Percentiles rank a stretch among this genome's conserved stretches.
These are phyloP conservation scores for Agastache rugosa DNA, from an alignment of 257 asterid species.

Conservation along the genomic window DNA sequence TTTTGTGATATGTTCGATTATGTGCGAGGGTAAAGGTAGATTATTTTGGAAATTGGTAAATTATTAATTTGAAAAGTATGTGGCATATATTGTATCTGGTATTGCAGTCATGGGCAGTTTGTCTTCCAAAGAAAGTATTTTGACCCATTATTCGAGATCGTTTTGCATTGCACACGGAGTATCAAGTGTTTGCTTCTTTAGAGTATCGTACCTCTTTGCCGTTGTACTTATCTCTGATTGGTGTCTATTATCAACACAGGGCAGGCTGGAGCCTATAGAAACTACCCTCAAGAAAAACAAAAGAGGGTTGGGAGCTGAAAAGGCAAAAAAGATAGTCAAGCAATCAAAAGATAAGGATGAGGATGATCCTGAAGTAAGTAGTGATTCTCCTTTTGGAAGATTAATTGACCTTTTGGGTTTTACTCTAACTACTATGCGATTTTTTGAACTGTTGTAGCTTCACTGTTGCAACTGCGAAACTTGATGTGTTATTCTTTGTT, in stretches of 20 bases:
- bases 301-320: constrained; percentile 91
- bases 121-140: not conserved
- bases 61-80: not conserved
- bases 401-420: constrained; percentile 1
- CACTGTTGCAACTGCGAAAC: not conserved
- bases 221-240: constrained; percentile 26
- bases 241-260: constrained; percentile 54
- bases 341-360: constrained; percentile 33
- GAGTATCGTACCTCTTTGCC: constrained; percentile 5
- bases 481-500: not conserved
- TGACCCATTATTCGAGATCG: not conserved
- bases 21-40: not conserved
- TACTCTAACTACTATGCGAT: constrained; percentile 8
- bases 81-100: not conserved
- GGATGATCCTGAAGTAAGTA: constrained; percentile 53
- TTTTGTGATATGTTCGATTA: not conserved
- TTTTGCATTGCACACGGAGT: not conserved
- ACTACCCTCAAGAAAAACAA: constrained; percentile 70
- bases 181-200: not conserved
- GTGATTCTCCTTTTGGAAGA: constrained; percentile 11
- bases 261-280: constrained; percentile 86
- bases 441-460: constrained; percentile 13
- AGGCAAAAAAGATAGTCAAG: constrained; percentile 47
- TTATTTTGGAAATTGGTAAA: not conserved
- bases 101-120: not conserved